phyloP scores from a whole-genome alignment of 108 stramenopile genomes.

The Fragilaria crotonensis region DNA sequence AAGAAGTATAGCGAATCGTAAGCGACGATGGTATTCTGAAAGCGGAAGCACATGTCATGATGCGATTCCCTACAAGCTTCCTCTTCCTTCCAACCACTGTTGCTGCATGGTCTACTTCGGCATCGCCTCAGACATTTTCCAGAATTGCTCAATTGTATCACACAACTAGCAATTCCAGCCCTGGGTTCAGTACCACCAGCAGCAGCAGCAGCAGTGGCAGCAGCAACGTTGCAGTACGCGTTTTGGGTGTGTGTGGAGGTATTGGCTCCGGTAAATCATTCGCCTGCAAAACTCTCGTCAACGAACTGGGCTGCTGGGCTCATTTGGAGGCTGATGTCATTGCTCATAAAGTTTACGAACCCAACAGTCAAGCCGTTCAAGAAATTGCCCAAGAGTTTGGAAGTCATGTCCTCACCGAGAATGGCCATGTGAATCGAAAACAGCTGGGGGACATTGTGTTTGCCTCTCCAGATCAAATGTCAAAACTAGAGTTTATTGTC shows the following conservation, averaged over 20 bases:
- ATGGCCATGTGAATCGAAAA: slow-evolving; percentile 31
- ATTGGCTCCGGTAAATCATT: slow-evolving; percentile 76
- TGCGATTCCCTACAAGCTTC: no score
- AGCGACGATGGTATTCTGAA: no score
- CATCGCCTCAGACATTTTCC: no score
- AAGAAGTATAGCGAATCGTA: no score
- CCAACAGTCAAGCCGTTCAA: slow-evolving; percentile 43
- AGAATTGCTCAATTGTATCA: no score
- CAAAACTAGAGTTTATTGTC: slow-evolving; percentile 64
- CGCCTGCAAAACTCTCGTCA: slow-evolving; percentile 60
- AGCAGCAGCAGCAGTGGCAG: no score
- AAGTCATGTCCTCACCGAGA: slow-evolving; percentile 25
- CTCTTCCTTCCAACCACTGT: no score
- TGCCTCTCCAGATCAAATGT: slow-evolving; percentile 12
- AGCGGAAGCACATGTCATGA: no score
- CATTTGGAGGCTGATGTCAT: slow-evolving; percentile 72
- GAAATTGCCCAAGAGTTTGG: slow-evolving; percentile 61
- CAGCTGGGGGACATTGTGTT: slow-evolving; percentile 73
- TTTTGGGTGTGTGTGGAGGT: slow-evolving; percentile 72
- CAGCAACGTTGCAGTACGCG: slow-evolving; percentile 20
- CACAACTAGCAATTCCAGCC: no score
- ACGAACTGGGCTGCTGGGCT: slow-evolving; percentile 38
- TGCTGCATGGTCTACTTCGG: no score
- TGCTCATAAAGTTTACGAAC: slow-evolving; percentile 66
- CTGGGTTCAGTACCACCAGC: no score